Conservation (phyloP, 805 yeast genomes). For the Candida caryicola region DNA sequence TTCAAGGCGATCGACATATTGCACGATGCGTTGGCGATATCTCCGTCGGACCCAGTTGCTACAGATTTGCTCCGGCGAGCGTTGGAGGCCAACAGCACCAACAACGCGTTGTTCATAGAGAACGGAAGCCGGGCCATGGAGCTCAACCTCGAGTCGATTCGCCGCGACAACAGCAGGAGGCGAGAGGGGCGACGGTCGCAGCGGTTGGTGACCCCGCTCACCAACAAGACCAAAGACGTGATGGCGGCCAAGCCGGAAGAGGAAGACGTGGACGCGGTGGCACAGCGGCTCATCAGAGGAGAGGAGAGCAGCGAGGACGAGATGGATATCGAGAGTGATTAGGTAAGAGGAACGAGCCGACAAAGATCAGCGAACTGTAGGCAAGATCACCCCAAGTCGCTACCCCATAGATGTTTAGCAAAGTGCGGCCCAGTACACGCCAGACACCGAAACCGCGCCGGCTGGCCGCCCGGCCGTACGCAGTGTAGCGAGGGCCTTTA, state of each 20-base stretch:
- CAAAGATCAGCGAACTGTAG: too few relatives aligned
- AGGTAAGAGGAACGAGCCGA: too few relatives aligned
- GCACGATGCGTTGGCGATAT: constrained; percentile 76
- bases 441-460: too few relatives aligned
- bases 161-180: constrained; percentile 23
- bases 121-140: constrained; percentile 20
- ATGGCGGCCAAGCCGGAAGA: neutral
- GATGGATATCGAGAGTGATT: constrained; percentile 63
- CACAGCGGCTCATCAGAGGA: constrained; percentile 42
- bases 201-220: constrained; percentile 24
- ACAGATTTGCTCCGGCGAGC: constrained; percentile 79
- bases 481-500: too few relatives aligned
- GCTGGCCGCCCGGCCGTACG: too few relatives aligned
- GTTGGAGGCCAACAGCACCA: constrained; percentile 51
- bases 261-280: constrained; percentile 34
- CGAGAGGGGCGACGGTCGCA: constrained; percentile 7
- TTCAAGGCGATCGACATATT: constrained; percentile 70
- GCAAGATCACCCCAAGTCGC: too few relatives aligned
- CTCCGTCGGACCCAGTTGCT: constrained; percentile 82
- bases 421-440: too few relatives aligned
- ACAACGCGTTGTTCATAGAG: constrained; percentile 23
- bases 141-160: constrained; percentile 12
- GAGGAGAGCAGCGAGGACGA: constrained; percentile 52
- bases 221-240: constrained; percentile 13
- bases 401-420: too few relatives aligned